Evolutionary conservation across 2,329 filamentous ascomycete species (phyloP), one percentile per base, ranked within the genome.

Genomic region (Cladophialophora chaetospira): DNA sequence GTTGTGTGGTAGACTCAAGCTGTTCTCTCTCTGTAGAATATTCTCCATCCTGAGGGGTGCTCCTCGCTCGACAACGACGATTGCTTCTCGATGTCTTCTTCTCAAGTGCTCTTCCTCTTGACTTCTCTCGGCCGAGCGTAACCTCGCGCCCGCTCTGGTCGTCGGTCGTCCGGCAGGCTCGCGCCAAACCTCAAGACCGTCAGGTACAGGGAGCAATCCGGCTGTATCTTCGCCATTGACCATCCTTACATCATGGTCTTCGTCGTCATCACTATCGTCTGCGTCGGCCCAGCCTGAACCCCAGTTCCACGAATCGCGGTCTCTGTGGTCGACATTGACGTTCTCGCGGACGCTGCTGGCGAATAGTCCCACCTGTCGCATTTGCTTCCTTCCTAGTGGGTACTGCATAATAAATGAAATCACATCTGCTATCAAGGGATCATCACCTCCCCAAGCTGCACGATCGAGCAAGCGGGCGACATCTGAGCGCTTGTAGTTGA

Each of bases 61-160:
- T 19, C 84, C 89, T n/a, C 89, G 89, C 67, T 96, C 91, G 67
- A 91, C 93, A 55, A 96, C 77, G 17, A 97, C 91, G 83, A 97
- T 92, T 3, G 91, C 91, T 75, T 96, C 91, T 63, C 91, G 82
- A 68, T 93, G 82, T 47, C 89, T 82, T 63, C 91, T 82, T 58
- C 91, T 79, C 58, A 92, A 77, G 66, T 89, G 86, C 70, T 93
- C 89, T 33, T 63, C 64, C 45, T 55, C 54, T 11, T 53, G 57
- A 38, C 54, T 61, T 10, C 56, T 51, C 36, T 60, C 58, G n/a
- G 47, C 35, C 13, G 56, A 57, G 19, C 62, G 55, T n/a, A 43
- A 44, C 47, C 52, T 35, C 31, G 52, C 42, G 50, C 44, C 29
- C 31, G 43, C 23, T 31, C 48, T 44, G 11, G 49, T 52, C n/a